These are phyloP conservation scores for Phlyctochytrium bullatum DNA, from an alignment of 192 early-diverging fungal species.

Conservation along the genomic window DNA sequence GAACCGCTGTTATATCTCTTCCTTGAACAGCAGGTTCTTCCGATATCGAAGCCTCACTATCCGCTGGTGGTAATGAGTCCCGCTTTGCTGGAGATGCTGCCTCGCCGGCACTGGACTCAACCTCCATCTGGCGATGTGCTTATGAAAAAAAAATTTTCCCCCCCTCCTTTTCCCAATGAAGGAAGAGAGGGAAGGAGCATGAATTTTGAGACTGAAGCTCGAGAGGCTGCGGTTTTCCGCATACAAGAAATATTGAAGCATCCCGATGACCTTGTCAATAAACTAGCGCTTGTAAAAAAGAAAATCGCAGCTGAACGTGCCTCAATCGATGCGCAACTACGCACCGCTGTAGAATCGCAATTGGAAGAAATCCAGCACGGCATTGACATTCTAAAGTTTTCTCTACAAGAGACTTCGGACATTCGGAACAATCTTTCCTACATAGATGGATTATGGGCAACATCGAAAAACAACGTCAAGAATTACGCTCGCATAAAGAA, in stretches of 20 bases:
- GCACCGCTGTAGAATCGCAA: conserved; percentile 88
- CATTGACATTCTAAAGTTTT: conserved; percentile 54
- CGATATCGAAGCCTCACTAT: not conserved
- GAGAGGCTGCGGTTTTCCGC: conserved; percentile 73
- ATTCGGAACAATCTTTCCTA: conserved; percentile 74
- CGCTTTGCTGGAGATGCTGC: too few relatives aligned
- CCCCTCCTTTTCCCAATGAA: too few relatives aligned
- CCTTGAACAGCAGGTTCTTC: not conserved
- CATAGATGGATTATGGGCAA: conserved; percentile 84
- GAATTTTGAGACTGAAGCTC: conserved; percentile 1
- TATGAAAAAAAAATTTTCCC: too few relatives aligned
- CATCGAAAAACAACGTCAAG: conserved; percentile 79
- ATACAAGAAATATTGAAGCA: conserved; percentile 83
- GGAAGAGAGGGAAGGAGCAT: too few relatives aligned
- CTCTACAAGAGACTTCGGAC: conserved; percentile 49
- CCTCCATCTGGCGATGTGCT: too few relatives aligned
- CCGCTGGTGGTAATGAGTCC: not conserved
- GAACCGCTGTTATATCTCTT: not conserved
- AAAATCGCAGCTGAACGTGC: conserved; percentile 88
- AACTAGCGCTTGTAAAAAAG: conserved; percentile 72
- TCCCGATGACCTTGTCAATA: conserved; percentile 92
- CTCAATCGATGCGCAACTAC: conserved; percentile 92
- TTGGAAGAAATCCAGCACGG: conserved; percentile 88
- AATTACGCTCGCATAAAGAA: conserved; percentile 90
- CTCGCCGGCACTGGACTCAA: too few relatives aligned